Evolutionary conservation across 148 eudicot species (phyloP), one percentile per base, ranked within the genome.

Genomic region (Chenopodium album): DNA sequence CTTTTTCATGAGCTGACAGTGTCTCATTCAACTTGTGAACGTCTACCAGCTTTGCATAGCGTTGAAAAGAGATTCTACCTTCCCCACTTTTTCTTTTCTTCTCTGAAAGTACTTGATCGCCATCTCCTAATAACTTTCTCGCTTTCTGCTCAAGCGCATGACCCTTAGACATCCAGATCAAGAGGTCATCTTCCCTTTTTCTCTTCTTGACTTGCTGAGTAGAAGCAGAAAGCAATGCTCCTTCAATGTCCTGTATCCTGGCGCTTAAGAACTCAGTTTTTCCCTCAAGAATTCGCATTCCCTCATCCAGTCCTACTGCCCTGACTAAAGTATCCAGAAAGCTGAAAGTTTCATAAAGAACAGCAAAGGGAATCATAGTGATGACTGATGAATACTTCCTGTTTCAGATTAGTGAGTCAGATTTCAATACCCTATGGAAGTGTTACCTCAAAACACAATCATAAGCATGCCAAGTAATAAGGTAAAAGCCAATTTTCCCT

Each of bases 161-260:
- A 73, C 59, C 59, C 59, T 73, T 46, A 32, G 19, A 11, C 32
- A 73, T 2, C 50, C 76, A 46, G 31, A 32, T n/a, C 47, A 7
- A 12, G 7, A 46, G 13, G 16, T n/a, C 59, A 46, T 48, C 76
- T 0, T 73, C 76, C 56, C 76, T 73, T 59, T 73, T 73, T 47
- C 59, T n/a, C 76, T 73, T 73, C 56, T n/a, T 73, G 31, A 56
- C 59, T 73, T 26, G 59, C n/a, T 47, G 73, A 37, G 20, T 17
- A 34, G 73, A 37, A 70, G 48, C 48, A 37, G 23, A 71, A 37
- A 19, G 19, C n/a, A 70, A 16, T 32, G 48, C 48, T 16, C 47
- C 31, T n/a, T 73, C 31, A 47, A n/a, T 9, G n/a, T 73, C 76
- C 19, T 46, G 31, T 73, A 73, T 73, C 17, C 31, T 73, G 31